A percentile compares a stretch with the other conserved stretches of the same genome.
Conservation (phyloP, 2,329 filamentous ascomycete genomes). For the Aspergillus japonicus region DNA sequence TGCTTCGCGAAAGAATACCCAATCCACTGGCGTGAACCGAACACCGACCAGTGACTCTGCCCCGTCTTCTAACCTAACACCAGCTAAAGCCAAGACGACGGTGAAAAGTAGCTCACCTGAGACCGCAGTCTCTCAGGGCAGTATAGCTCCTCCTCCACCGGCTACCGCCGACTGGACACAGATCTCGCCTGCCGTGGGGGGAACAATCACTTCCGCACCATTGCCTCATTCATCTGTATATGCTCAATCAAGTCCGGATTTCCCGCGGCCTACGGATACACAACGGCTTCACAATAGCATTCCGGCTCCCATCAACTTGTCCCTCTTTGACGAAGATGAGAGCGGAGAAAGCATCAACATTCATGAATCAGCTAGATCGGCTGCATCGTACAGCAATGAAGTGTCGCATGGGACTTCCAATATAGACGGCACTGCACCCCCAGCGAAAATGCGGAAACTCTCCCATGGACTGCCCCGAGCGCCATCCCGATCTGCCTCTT, state of each 20-base stretch:
- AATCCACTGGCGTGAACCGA: slow-evolving; percentile 34
- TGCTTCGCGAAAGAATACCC: slow-evolving; percentile 71
- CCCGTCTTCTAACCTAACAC: slow-evolving; percentile 26
- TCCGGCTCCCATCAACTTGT: slow-evolving; percentile 54
- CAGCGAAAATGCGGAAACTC: slow-evolving; percentile 41
- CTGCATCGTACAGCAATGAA: slow-evolving; percentile 26
- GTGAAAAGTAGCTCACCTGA: slow-evolving; percentile 39
- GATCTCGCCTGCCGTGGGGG: slow-evolving; percentile 28
- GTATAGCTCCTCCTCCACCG: slow-evolving; percentile 25
- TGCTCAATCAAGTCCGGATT: slow-evolving; percentile 55
- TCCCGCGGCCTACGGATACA: slow-evolving; percentile 42
- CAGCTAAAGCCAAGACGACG: slow-evolving; percentile 30
- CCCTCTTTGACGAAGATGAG: slow-evolving; percentile 58
- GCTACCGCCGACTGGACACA: slow-evolving; percentile 39
- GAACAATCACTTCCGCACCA: slow-evolving; percentile 17
- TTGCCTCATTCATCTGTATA: slow-evolving; percentile 41
- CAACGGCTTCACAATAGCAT: slow-evolving; percentile 37
- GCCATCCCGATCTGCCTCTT: slow-evolving; percentile 32
- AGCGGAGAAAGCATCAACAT: slow-evolving; percentile 43
- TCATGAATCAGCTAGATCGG: slow-evolving; percentile 19
- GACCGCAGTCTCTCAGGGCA: slow-evolving; percentile 31
- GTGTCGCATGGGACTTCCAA: slow-evolving; percentile 28
- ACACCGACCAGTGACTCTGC: slow-evolving; percentile 32
- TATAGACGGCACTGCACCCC: slow-evolving; percentile 33
- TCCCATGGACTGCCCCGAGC: slow-evolving; percentile 31